Evolutionary conservation across 2,329 filamentous ascomycete genomes (phyloP).

Genomic region (Mycocentrospora acerina): DNA sequence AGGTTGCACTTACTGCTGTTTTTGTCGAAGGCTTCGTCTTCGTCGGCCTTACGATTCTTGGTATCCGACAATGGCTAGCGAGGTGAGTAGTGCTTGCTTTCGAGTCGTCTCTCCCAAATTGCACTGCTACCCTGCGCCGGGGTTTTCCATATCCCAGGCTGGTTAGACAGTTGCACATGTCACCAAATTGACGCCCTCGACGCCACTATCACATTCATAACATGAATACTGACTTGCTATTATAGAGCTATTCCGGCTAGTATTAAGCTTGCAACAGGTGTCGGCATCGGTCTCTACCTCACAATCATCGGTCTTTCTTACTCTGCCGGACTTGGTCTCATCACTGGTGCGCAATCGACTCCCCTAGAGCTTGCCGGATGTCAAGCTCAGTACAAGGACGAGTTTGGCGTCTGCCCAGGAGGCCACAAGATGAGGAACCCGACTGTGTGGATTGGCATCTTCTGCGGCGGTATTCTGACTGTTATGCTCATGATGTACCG

Average conservation of each 20-base stretch:
- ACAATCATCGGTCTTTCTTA: slow-evolving; percentile 77
- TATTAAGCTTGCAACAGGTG: slow-evolving; percentile 84
- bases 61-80: slow-evolving; percentile 70
- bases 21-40: slow-evolving; percentile 90
- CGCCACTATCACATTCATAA: slow-evolving; percentile 40
- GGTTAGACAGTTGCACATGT: neutral
- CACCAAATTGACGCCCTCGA: slow-evolving; percentile 6
- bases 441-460: slow-evolving; percentile 85
- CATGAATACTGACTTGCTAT: slow-evolving; percentile 57
- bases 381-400: slow-evolving; percentile 49
- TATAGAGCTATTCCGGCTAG: slow-evolving; percentile 72
- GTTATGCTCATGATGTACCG: slow-evolving; percentile 81
- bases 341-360: slow-evolving; percentile 67
- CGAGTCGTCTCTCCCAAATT: neutral
- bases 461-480: slow-evolving; percentile 79
- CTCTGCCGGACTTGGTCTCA: slow-evolving; percentile 76
- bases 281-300: slow-evolving; percentile 82
- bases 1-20: slow-evolving; percentile 78
- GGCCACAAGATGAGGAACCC: slow-evolving; percentile 78
- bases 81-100: slow-evolving; percentile 15
- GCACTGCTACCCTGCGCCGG: too few relatives aligned
- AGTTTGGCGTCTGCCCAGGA: slow-evolving; percentile 59
- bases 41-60: slow-evolving; percentile 71
- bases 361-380: slow-evolving; percentile 79
- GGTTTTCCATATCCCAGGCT: neutral